phyloP scores from a whole-genome alignment of 768 basidiomycete genomes.

The Mycena sanguinolenta region DNA sequence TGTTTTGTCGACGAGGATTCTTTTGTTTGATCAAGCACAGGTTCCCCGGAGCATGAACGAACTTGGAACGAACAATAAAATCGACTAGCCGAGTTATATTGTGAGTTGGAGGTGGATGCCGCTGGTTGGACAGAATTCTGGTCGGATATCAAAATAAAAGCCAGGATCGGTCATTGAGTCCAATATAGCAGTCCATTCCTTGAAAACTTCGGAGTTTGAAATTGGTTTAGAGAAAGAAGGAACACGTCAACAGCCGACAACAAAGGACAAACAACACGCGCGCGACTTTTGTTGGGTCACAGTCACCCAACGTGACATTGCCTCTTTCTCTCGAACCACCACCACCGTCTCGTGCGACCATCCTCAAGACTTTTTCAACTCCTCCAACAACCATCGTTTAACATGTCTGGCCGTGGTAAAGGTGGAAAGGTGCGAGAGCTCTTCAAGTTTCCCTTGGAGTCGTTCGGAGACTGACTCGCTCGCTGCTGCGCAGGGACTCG shows the following conservation, averaged over 20 bases:
- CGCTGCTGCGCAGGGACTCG: not conserved
- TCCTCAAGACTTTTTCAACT: conserved; percentile 16
- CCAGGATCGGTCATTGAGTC: too few species aligned
- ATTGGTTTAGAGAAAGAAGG: too few species aligned
- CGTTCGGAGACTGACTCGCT: not conserved
- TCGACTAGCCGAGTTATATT: too few species aligned
- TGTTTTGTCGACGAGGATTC: too few species aligned
- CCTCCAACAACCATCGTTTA: conserved; percentile 30
- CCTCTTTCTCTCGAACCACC: conserved; percentile 13
- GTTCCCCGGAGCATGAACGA: too few species aligned
- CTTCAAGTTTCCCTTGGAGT: not conserved
- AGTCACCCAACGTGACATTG: conserved; percentile 6
- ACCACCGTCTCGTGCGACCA: conserved; percentile 3
- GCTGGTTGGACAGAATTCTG: too few species aligned
- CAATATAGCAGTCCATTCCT: too few species aligned
- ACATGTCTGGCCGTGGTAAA: conserved; percentile 97
- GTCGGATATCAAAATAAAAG: too few species aligned
- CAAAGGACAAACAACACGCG: not conserved
- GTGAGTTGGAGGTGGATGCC: too few species aligned
- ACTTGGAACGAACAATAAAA: too few species aligned
- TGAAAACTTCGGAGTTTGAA: too few species aligned
- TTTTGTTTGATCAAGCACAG: too few species aligned
- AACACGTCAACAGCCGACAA: conserved; percentile 1
- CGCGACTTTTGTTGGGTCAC: conserved; percentile 6
- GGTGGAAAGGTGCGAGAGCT: conserved; percentile 78